A percentile compares a stretch with the other conserved stretches of the same genome.
These are phyloP conservation scores for Calocybe gangraenosa DNA, from an alignment of 768 basidiomycete species.

Conservation along the genomic window DNA sequence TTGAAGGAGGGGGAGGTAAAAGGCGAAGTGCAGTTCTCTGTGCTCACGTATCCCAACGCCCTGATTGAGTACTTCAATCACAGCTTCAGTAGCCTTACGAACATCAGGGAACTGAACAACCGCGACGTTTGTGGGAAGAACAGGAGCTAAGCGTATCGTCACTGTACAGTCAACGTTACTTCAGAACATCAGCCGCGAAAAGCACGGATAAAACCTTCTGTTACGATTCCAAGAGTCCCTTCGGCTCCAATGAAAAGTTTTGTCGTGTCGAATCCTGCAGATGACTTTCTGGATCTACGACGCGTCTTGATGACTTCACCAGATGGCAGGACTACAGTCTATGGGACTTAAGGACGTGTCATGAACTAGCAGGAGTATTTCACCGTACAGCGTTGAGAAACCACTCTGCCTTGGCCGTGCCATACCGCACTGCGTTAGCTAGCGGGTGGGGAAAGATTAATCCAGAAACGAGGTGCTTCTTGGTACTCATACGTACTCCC, in stretches of 20 bases:
- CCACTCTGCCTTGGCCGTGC: slow-evolving; percentile 89
- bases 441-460: neutral
- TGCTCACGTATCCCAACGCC: slow-evolving; percentile 75
- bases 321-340: slow-evolving; percentile 87
- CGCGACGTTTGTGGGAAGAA: slow-evolving; percentile 80
- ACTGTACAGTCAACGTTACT: slow-evolving; percentile 32
- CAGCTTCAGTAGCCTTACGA: slow-evolving; percentile 68
- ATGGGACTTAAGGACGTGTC: neutral
- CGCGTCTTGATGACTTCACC: slow-evolving; percentile 92
- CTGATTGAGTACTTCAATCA: slow-evolving; percentile 63
- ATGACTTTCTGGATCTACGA: slow-evolving; percentile 71
- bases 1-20: neutral
- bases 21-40: neutral
- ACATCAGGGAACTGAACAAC: slow-evolving; percentile 80
- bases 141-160: slow-evolving; percentile 76
- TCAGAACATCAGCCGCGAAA: neutral
- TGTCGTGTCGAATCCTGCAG: slow-evolving; percentile 82
- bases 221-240: slow-evolving; percentile 82
- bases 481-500: slow-evolving; percentile 49
- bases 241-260: slow-evolving; percentile 85
- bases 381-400: slow-evolving; percentile 82
- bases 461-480: neutral
- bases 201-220: slow-evolving; percentile 54
- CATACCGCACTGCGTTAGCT: slow-evolving; percentile 84
- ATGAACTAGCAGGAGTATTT: slow-evolving; percentile 14